These are phyloP conservation scores for Penicillium sp. DNA, from an alignment of 2,329 filamentous ascomycete species.

Conservation along the genomic window DNA sequence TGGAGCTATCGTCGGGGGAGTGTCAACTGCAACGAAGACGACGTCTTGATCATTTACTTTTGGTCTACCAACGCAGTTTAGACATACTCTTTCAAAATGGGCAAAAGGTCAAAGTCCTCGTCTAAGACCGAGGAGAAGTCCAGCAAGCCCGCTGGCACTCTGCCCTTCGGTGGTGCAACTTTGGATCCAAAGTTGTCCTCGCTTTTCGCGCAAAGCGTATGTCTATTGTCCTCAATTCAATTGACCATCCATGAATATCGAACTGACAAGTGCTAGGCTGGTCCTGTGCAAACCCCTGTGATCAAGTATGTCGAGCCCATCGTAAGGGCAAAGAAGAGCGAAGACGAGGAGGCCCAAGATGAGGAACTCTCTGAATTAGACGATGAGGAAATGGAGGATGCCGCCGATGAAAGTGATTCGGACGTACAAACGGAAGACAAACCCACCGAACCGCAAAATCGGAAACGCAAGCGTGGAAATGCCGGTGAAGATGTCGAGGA, in stretches of 20 bases:
- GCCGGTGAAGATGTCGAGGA: conserved; percentile 47
- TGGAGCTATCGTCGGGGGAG: conserved; percentile 16
- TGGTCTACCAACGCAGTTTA: background rate
- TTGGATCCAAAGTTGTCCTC: conserved; percentile 67
- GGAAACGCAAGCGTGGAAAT: conserved; percentile 55
- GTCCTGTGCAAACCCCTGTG: conserved; percentile 40
- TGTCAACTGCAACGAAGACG: conserved; percentile 6
- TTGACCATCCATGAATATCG: background rate
- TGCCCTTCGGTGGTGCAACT: conserved; percentile 54
- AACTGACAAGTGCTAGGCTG: conserved; percentile 30
- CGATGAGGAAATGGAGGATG: conserved; percentile 43
- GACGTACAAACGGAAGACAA: conserved; percentile 42
- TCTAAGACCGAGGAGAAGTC: conserved; percentile 22
- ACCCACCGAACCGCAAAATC: conserved; percentile 27
- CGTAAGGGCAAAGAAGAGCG: conserved; percentile 26
- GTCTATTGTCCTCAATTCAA: conserved; percentile 32
- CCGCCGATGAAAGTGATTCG: conserved; percentile 46
- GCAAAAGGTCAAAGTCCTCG: conserved; percentile 33
- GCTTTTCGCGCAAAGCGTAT: conserved; percentile 69
- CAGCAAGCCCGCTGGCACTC: conserved; percentile 15
- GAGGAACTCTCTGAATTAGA: conserved; percentile 26
- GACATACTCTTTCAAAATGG: conserved; percentile 25
- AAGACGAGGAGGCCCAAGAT: conserved; percentile 30
- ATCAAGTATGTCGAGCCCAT: conserved; percentile 20
- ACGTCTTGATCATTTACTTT: background rate